A percentile compares a stretch with the other conserved stretches of the same genome.
phyloP scores from a whole-genome alignment of 495 filamentous ascomycete genomes.

The Recurvomyces mirabilis region DNA sequence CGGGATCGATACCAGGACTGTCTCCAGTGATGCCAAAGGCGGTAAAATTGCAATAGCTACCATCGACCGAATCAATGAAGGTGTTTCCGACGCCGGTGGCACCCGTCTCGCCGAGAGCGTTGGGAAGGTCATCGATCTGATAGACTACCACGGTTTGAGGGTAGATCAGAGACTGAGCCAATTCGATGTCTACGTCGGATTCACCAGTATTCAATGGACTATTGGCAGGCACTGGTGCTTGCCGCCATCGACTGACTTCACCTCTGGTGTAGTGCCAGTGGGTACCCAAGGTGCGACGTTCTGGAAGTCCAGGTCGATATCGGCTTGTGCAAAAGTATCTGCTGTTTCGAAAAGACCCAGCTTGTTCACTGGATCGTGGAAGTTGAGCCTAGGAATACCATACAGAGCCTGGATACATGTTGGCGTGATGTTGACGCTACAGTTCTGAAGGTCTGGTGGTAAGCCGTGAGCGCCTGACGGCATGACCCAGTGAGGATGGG shows the following conservation, averaged over 20 bases:
- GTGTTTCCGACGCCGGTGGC: slow-evolving; percentile 9
- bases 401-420: slow-evolving; percentile 15
- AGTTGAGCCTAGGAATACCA: slow-evolving; percentile 5
- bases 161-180: slow-evolving; percentile 16
- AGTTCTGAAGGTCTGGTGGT: slow-evolving; percentile 9
- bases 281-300: slow-evolving; percentile 10
- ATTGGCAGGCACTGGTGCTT: neutral
- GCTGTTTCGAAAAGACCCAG: slow-evolving; percentile 1
- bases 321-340: neutral
- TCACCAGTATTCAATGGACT: slow-evolving; percentile 3
- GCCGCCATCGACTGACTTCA: slow-evolving; percentile 9
- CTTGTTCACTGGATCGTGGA: neutral
- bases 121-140: slow-evolving; percentile 11
- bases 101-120: slow-evolving; percentile 2
- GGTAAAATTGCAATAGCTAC: slow-evolving; percentile 15
- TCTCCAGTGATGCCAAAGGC: slow-evolving; percentile 15
- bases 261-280: slow-evolving; percentile 11
- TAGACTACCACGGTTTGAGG: slow-evolving; percentile 13
- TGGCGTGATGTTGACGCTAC: slow-evolving; percentile 13
- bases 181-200: slow-evolving; percentile 8
- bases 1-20: slow-evolving; percentile 6
- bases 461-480: neutral
- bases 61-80: slow-evolving; percentile 15
- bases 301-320: slow-evolving; percentile 7
- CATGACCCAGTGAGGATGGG: too few relatives aligned